Evolutionary conservation across 2,329 filamentous ascomycete genomes (phyloP), one percentile per base, ranked within the genome.

Genomic region (Penicillium expansum): DNA sequence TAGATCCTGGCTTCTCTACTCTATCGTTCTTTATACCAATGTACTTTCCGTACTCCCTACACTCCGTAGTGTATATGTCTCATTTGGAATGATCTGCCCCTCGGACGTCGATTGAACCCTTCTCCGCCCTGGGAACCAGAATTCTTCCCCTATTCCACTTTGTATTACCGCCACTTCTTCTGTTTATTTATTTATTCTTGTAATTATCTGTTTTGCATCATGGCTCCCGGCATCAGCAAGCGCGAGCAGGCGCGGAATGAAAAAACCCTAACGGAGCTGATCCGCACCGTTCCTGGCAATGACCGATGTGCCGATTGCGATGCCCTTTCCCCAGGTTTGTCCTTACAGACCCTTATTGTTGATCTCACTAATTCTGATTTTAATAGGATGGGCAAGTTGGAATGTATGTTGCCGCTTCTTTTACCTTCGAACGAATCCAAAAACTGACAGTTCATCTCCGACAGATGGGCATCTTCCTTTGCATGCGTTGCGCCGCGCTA

Each of bases 181-280:
- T 54, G 37, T 45, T 61, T 43, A 11, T 53, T 44, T 48, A 18
- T 38, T 38, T 38, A 56, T 62, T 49, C 20, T 64, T 60, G 63
- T 62, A 60, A 61, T 58, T 65, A 59, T 52, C 62, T 38, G 39
- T 20, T 20, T 60, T 58, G 45, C 60, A 69, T 41, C 56, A 94
- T 92, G 90, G 83, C 90, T 55, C 82, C 84, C 54, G 82, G 86
- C 43, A 81, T 95, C 74, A 96, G 88, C 82, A 99, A 97, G 83
- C 91, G 94, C 77, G 91, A 97, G 80, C 93, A 97, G 83, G 91
- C 90, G 81, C 92, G 94, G 77, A 97, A 99, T 76, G 94, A 99
- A 80, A 91, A 91, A 73, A 81, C 86, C 55, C 82, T 99, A 64
- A 91, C 97, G 71, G 93, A 97, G 47, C 84, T 99, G 62, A 88